Percentiles rank a stretch among this genome's conserved stretches.
phyloP scores from a whole-genome alignment of 2,329 filamentous ascomycete genomes.

The Aspergillus pseudoterreus region DNA sequence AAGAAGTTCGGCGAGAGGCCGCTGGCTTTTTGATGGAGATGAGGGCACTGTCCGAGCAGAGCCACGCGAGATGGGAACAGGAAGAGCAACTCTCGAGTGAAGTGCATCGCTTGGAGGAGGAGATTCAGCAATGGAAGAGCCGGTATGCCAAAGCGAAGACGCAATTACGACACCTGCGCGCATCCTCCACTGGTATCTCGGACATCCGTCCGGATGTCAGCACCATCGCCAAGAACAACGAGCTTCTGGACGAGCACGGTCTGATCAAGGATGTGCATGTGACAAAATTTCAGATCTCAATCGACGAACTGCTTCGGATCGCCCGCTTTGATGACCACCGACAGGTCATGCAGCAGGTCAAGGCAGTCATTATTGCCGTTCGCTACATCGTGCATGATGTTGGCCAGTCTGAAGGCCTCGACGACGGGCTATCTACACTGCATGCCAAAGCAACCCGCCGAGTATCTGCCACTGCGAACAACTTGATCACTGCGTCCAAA shows the following conservation, averaged over 20 bases:
- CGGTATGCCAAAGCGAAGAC: constrained; percentile 86
- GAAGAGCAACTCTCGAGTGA: constrained; percentile 75
- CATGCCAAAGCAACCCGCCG: constrained; percentile 71
- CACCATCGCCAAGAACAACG: constrained; percentile 63
- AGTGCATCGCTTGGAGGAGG: constrained; percentile 72
- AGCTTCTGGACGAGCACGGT: constrained; percentile 68
- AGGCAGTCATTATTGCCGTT: constrained; percentile 75
- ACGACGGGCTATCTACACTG: constrained; percentile 55
- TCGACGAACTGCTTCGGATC: constrained; percentile 81
- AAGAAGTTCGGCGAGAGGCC: constrained; percentile 81
- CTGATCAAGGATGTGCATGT: constrained; percentile 87
- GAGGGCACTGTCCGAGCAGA: constrained; percentile 78
- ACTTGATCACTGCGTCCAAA: constrained; percentile 89
- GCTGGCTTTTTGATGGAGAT: constrained; percentile 83
- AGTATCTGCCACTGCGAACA: constrained; percentile 91
- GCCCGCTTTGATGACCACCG: constrained; percentile 72
- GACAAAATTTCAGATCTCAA: constrained; percentile 89
- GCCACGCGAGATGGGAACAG: constrained; percentile 71
- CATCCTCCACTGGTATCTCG: constrained; percentile 71
- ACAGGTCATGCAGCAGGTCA: constrained; percentile 79
- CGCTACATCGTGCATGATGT: constrained; percentile 82
- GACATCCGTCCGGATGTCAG: constrained; percentile 39
- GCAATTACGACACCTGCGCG: constrained; percentile 75
- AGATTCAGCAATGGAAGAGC: constrained; percentile 85
- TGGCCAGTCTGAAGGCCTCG: constrained; percentile 53